These are phyloP conservation scores for Cairneyella variabilis DNA, from an alignment of 495 filamentous ascomycete species.

Conservation along the genomic window DNA sequence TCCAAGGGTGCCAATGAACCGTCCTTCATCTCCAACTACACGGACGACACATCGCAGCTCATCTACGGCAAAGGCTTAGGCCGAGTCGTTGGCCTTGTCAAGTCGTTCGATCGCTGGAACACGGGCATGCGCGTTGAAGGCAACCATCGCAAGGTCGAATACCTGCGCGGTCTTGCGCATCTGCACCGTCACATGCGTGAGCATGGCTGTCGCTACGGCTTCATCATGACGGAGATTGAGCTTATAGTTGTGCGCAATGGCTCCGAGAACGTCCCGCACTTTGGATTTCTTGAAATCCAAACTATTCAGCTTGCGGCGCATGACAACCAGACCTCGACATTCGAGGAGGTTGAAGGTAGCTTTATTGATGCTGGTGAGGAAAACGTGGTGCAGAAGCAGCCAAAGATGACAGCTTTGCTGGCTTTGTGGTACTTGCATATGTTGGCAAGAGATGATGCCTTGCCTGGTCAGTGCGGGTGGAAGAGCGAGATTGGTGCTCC, in stretches of 20 bases:
- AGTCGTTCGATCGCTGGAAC: slow-evolving; percentile 90
- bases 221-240: slow-evolving; percentile 93
- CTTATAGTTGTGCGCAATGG: slow-evolving; percentile 83
- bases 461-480: slow-evolving; percentile 63
- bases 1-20: slow-evolving; percentile 19
- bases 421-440: slow-evolving; percentile 82
- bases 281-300: slow-evolving; percentile 78
- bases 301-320: slow-evolving; percentile 48
- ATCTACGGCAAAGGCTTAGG: slow-evolving; percentile 28
- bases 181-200: slow-evolving; percentile 88
- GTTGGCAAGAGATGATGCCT: slow-evolving; percentile 71
- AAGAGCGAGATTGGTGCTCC: slow-evolving; percentile 78
- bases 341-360: slow-evolving; percentile 16
- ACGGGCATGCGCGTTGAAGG: slow-evolving; percentile 84
- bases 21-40: slow-evolving; percentile 29
- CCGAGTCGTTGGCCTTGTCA: slow-evolving; percentile 82
- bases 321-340: slow-evolving; percentile 16
- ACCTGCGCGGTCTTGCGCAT: slow-evolving; percentile 77
- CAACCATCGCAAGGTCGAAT: slow-evolving; percentile 75
- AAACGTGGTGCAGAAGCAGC: slow-evolving; percentile 41
- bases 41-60: slow-evolving; percentile 26
- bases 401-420: slow-evolving; percentile 71
- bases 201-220: slow-evolving; percentile 87
- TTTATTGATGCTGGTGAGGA: slow-evolving; percentile 29
- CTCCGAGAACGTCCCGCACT: slow-evolving; percentile 69